Conservation (phyloP, 1,139 yeast genomes). For the Geotrichum bryndzae region DNA sequence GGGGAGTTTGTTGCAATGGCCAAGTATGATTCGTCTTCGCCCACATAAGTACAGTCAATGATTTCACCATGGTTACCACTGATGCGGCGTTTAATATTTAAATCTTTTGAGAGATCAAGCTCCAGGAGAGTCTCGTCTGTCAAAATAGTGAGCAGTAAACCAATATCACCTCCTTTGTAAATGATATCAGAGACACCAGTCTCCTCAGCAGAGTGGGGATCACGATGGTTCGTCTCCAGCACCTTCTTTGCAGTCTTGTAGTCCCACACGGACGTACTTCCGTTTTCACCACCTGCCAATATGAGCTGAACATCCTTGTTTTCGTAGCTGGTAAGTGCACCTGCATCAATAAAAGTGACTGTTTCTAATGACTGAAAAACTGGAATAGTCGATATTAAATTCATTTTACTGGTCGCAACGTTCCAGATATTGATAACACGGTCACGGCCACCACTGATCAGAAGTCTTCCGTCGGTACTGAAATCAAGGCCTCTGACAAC, state of each 20-base stretch:
- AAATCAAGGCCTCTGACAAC: conserved; percentile 87
- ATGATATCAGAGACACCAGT: conserved; percentile 23
- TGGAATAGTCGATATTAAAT: conserved; percentile 61
- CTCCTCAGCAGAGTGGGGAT: conserved; percentile 22
- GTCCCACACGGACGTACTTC: conserved; percentile 60
- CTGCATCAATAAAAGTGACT: conserved; percentile 52
- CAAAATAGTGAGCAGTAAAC: conserved; percentile 37
- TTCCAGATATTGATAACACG: conserved; percentile 64
- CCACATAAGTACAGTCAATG: conserved; percentile 73
- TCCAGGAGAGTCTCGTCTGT: conserved; percentile 81
- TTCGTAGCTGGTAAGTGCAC: conserved; percentile 29
- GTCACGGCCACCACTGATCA: conserved; percentile 88
- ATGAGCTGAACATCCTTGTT: conserved; percentile 36
- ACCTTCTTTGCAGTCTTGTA: conserved; percentile 17
- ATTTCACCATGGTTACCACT: conserved; percentile 96
- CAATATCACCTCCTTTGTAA: conserved; percentile 11
- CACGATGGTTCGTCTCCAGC: conserved; percentile 8
- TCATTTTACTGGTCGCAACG: conserved; percentile 40
- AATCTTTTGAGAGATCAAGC: conserved; percentile 33
- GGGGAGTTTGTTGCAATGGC: conserved; percentile 95
- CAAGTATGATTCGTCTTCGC: conserved; percentile 43
- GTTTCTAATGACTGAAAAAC: conserved; percentile 75
- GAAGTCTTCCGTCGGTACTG: conserved; percentile 43
- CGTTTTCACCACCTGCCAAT: conserved; percentile 80
- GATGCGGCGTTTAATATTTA: conserved; percentile 49